A percentile compares a stretch with the other conserved stretches of the same genome.
Conservation (phyloP, 495 filamentous ascomycete genomes). For the Bathelium albidoporum region DNA sequence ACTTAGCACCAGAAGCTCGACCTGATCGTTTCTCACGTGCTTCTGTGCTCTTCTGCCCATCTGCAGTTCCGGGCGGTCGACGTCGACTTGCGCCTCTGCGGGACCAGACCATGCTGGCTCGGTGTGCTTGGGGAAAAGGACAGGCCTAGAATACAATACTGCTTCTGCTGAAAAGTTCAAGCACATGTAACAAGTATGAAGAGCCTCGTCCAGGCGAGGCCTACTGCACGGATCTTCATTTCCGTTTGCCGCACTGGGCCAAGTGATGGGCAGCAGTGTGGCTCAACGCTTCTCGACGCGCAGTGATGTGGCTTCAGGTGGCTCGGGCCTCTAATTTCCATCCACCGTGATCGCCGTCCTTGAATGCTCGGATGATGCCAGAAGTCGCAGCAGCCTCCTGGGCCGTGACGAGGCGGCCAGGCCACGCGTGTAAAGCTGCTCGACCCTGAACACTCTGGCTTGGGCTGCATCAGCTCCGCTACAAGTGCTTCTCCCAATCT, state of each 20-base stretch:
- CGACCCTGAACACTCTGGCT: neutral
- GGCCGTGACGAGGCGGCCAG: neutral
- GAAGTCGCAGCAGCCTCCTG: neutral
- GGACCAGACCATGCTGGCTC: too few species aligned
- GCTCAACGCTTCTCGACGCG: neutral
- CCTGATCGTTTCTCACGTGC: too few species aligned
- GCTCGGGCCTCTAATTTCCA: neutral
- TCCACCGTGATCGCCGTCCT: neutral
- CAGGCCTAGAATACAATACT: too few species aligned
- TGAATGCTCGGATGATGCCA: neutral
- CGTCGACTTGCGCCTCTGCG: too few species aligned
- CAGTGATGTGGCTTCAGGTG: neutral
- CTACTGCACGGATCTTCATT: neutral
- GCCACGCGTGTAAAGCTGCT: neutral
- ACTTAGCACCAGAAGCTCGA: too few species aligned
- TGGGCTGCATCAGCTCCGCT: neutral
- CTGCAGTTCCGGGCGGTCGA: too few species aligned
- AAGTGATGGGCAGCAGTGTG: neutral
- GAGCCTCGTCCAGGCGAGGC: too few species aligned
- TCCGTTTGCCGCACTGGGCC: neutral
- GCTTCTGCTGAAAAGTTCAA: too few species aligned
- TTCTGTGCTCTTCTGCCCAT: too few species aligned
- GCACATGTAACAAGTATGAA: too few species aligned
- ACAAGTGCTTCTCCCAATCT: neutral
- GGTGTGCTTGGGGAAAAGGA: too few species aligned